Evolutionary conservation across 306 rosid genomes (phyloP).

Genomic region (Rosa multiflora): DNA sequence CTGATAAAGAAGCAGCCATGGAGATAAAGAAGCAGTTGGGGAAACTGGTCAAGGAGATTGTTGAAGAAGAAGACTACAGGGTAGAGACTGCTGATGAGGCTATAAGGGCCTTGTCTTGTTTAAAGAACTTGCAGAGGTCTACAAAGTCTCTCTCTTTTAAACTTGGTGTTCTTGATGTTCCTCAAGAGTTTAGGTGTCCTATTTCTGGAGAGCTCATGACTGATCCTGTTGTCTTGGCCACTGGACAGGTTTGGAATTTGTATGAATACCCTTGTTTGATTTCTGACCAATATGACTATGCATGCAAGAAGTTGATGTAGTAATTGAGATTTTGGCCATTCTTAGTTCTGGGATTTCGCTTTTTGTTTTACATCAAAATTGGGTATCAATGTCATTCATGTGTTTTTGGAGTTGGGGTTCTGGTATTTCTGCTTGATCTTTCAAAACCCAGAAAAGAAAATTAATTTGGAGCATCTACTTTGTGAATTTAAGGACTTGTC

Average conservation of each 20-base stretch:
- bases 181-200: constrained; percentile 68
- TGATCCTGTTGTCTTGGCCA: constrained; percentile 75
- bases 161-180: constrained; percentile 31
- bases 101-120: constrained; percentile 42
- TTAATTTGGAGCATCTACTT: background rate
- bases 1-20: constrained; percentile 13
- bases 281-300: background rate
- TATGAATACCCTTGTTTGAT: background rate
- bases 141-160: constrained; percentile 19
- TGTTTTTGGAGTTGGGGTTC: background rate
- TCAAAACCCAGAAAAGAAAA: background rate
- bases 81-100: constrained; percentile 44
- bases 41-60: constrained; percentile 42
- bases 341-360: background rate
- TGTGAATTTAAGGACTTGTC: background rate
- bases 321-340: background rate
- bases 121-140: constrained; percentile 36
- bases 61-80: constrained; percentile 45
- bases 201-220: constrained; percentile 68
- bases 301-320: background rate
- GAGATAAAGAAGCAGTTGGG: constrained; percentile 54
- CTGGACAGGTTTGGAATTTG: constrained; percentile 59
- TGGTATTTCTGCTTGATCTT: background rate
- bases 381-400: background rate
- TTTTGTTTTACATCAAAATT: background rate